These are phyloP conservation scores for Microbotryum silenes-acaulis DNA, from an alignment of 1,284 basidiomycete genomes.

Conservation along the genomic window DNA sequence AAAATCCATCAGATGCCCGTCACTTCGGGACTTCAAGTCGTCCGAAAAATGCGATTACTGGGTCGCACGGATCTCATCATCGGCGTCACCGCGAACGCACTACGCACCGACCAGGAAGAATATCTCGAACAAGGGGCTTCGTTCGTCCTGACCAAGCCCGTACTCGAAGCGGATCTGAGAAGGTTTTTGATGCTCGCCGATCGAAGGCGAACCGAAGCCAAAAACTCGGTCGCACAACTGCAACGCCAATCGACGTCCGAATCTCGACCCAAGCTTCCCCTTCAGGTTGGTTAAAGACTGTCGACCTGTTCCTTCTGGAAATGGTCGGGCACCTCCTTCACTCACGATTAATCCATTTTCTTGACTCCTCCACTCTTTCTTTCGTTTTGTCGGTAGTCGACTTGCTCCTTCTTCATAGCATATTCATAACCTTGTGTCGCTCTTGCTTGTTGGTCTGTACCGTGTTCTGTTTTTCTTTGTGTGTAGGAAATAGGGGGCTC, in stretches of 20 bases:
- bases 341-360: too few relatives aligned
- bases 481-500: too few relatives aligned
- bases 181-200: slow-evolving; percentile 22
- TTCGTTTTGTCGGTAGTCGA: too few relatives aligned
- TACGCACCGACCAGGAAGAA: slow-evolving; percentile 60
- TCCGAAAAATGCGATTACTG: slow-evolving; percentile 57
- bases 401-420: too few relatives aligned
- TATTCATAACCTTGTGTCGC: too few relatives aligned
- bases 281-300: too few relatives aligned
- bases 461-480: too few relatives aligned
- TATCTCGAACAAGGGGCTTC: slow-evolving; percentile 49
- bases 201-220: slow-evolving; percentile 9
- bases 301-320: too few relatives aligned
- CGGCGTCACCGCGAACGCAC: slow-evolving; percentile 51
- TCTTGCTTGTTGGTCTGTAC: too few relatives aligned
- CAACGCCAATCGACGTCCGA: neutral
- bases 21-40: slow-evolving; percentile 66
- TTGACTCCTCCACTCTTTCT: too few relatives aligned
- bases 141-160: slow-evolving; percentile 60
- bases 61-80: slow-evolving; percentile 46
- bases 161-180: slow-evolving; percentile 46
- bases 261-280: too few relatives aligned
- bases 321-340: too few relatives aligned
- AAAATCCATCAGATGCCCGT: slow-evolving; percentile 48
- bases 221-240: neutral